Evolutionary conservation across 257 asterid genomes (phyloP).

Genomic region (Marsdenia floribunda): DNA sequence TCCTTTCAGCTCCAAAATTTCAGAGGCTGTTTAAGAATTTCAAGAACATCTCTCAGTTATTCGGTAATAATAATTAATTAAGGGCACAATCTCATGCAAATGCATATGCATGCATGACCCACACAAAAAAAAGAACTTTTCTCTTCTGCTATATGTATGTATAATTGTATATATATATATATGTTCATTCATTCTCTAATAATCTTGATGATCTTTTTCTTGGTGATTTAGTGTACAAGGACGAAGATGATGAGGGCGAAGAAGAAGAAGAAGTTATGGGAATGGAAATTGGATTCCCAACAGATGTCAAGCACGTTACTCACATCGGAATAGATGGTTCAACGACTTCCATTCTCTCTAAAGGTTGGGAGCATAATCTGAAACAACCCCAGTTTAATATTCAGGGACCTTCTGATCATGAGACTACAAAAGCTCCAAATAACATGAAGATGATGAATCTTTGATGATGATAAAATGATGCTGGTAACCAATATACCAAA

Average conservation of each 20-base stretch:
- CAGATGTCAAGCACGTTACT: constrained; percentile 84
- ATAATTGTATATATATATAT: no score
- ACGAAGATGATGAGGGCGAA: constrained; percentile 32
- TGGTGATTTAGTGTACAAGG: constrained; percentile 49
- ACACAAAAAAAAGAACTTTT: no score
- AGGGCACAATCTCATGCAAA: no score
- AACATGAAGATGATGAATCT: background rate
- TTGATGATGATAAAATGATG: background rate
- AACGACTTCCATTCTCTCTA: constrained; percentile 60
- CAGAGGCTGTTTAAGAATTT: constrained; percentile 65
- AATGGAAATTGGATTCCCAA: constrained; percentile 75
- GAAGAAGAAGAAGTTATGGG: constrained; percentile 35
- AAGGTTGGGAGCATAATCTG: constrained; percentile 40
- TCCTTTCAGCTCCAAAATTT: constrained; percentile 43
- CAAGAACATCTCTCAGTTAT: constrained; percentile 64
- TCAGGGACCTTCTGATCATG: constrained; percentile 14
- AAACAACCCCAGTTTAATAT: constrained; percentile 24
- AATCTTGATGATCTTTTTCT: background rate
- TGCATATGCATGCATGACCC: no score
- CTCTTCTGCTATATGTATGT: no score
- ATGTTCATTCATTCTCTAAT: no score
- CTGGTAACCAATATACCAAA: background rate
- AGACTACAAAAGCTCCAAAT: constrained; percentile 12
- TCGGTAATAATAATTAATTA: constrained; percentile 38
- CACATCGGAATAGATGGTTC: constrained; percentile 88